Conservation (phyloP, 2,329 filamentous ascomycete species). For the Aspergillus tamarii region DNA sequence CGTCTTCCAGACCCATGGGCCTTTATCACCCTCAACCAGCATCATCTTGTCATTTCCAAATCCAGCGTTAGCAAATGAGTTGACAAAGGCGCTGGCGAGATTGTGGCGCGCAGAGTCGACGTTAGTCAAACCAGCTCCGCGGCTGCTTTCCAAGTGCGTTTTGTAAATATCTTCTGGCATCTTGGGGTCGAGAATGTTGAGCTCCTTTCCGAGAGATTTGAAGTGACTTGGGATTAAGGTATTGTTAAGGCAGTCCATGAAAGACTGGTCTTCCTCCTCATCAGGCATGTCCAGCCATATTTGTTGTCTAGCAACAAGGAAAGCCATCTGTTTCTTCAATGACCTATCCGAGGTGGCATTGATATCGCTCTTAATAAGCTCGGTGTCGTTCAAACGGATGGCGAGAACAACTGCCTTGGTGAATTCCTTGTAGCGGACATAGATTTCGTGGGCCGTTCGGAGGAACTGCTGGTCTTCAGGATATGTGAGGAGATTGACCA, state of each 20-base stretch:
- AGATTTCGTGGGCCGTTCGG: conserved; percentile 88
- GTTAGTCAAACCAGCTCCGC: conserved; percentile 90
- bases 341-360: conserved; percentile 77
- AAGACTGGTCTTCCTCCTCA: conserved; percentile 69
- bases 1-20: conserved; percentile 98
- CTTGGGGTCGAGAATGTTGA: conserved; percentile 96
- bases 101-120: conserved; percentile 96
- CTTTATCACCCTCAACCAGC: conserved; percentile 85
- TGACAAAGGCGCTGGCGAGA: conserved; percentile 92
- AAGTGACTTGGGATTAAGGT: conserved; percentile 87
- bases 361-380: conserved; percentile 81
- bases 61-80: conserved; percentile 94
- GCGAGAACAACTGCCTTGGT: conserved; percentile 93
- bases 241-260: conserved; percentile 85
- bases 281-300: conserved; percentile 76
- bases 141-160: conserved; percentile 93
- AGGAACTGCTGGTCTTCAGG: conserved; percentile 97
- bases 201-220: conserved; percentile 89
- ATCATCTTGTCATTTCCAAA: conserved; percentile 98
- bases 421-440: conserved; percentile 88
- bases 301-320: conserved; percentile 87
- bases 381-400: conserved; percentile 85
- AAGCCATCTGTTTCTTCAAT: conserved; percentile 90
- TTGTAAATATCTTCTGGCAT: conserved; percentile 99
- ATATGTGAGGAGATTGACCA: conserved; percentile 96